Conservation (phyloP, 345 rosid genomes). For the Salix arbutifolia region DNA sequence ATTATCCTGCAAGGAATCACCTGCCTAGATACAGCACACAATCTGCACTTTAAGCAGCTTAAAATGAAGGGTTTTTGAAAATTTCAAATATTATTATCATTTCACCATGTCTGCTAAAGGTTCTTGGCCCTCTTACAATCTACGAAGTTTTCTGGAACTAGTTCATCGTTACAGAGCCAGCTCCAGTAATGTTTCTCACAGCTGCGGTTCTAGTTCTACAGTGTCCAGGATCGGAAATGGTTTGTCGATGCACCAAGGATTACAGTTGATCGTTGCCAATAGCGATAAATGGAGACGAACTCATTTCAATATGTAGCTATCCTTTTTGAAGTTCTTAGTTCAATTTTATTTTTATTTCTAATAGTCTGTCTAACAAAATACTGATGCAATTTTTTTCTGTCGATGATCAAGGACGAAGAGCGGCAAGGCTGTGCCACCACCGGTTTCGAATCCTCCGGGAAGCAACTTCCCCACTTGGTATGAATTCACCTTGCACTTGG, state of each 20-base stretch:
- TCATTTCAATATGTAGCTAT: constrained; percentile 1
- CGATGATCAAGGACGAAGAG: no score
- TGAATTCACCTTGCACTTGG: no score
- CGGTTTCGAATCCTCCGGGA: no score
- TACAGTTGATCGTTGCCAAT: constrained; percentile 9
- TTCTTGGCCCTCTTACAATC: neutral
- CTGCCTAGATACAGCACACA: neutral
- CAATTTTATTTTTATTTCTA: no score
- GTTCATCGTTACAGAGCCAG: neutral
- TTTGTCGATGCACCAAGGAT: constrained; percentile 14
- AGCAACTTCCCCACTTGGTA: no score
- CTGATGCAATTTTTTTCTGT: no score
- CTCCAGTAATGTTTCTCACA: neutral
- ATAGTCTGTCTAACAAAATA: neutral
- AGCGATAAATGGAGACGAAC: constrained; percentile 3
- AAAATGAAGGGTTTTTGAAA: neutral
- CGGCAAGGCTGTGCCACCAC: no score
- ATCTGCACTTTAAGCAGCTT: neutral
- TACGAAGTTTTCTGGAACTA: constrained; percentile 6
- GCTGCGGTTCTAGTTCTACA: neutral
- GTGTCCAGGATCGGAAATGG: constrained; percentile 8
- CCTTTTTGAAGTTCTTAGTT: neutral
- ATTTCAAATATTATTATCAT: neutral
- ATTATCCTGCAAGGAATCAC: neutral
- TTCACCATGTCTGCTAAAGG: neutral